Evolutionary conservation across 495 filamentous ascomycete species (phyloP).

Genomic region (Podospora appendiculata): DNA sequence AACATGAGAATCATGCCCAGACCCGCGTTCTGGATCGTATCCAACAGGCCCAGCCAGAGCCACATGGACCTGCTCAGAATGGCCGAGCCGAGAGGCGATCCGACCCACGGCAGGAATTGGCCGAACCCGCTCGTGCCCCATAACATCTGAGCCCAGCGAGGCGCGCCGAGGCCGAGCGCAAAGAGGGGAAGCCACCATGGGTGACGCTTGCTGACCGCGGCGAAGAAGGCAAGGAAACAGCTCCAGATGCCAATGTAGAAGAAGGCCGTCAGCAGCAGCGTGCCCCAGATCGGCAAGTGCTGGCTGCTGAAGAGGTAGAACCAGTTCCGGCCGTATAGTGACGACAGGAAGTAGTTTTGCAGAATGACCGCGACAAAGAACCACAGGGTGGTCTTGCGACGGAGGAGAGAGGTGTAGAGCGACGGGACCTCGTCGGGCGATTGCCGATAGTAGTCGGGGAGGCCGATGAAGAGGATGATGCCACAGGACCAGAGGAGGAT

Average conservation of each 20-base stretch:
- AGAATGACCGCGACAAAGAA: constrained; percentile 52
- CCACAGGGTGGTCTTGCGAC: constrained; percentile 52
- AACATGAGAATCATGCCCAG: constrained; percentile 54
- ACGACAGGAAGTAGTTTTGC: constrained; percentile 55
- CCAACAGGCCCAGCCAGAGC: constrained; percentile 56
- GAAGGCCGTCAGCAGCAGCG: constrained; percentile 40
- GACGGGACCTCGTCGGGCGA: constrained; percentile 57
- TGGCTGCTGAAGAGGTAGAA: constrained; percentile 45
- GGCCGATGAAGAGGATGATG: constrained; percentile 43
- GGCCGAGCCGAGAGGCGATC: constrained; percentile 34
- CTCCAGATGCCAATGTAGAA: constrained; percentile 55
- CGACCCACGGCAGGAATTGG: constrained; percentile 48
- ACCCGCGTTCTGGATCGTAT: constrained; percentile 49
- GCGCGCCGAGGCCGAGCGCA: constrained; percentile 51
- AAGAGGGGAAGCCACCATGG: constrained; percentile 60
- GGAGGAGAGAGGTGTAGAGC: constrained; percentile 45
- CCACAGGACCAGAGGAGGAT: constrained; percentile 42
- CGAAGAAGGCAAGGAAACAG: constrained; percentile 36
- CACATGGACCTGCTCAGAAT: constrained; percentile 45
- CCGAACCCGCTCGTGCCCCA: constrained; percentile 50
- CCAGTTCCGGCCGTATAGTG: constrained; percentile 55
- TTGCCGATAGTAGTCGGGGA: constrained; percentile 60
- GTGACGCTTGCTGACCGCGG: constrained; percentile 41
- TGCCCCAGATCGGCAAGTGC: constrained; percentile 40
- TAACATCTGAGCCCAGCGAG: constrained; percentile 54